Evolutionary conservation across 2,329 filamentous ascomycete genomes (phyloP), one percentile per base, ranked within the genome.

Genomic region (Penicillium sp.): DNA sequence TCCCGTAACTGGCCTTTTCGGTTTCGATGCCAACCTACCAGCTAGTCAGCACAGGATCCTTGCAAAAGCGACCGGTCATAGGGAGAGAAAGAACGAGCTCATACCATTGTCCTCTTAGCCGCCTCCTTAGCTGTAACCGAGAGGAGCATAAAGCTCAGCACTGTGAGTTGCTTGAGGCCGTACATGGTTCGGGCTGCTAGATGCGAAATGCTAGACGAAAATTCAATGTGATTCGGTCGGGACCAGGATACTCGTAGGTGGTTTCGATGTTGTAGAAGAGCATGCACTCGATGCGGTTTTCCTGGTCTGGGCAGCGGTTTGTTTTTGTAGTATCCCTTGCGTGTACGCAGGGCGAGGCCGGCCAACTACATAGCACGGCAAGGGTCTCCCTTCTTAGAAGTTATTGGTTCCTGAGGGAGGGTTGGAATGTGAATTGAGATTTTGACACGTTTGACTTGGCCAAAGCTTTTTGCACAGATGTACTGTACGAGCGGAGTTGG

Each of bases 1-100:
- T 55, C 14, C 60, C 67, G 11, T 62, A 62, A 51, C 67, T 69
- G 6, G 35, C 57, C 1, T 63, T 59, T 4, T 51, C 57, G 2
- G 66, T 69, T 43, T 67, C 66, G 51, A 69, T 64, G 0, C 67
- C 67, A 42, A 69, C 66, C 67, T 69, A 22, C 15, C 12, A 7
- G 31, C 39, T 15, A 11, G 50, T 63, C 49, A 67, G 55, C 17
- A 31, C 2, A 35, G 2, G 25, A 54, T 15, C 10, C 50, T 43
- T 8, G 10, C 15, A 2, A 31, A 42, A 4, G 2, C 4, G 20
- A 25, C 51, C 5, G 5, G 25, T 5, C n/a, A 8, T 6, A 1
- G 8, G n/a, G 14, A 35, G 8, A 43, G 15, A 1, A 11, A 31
- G 15, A 28, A 25, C 4, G 39, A 47, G 25, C 25, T 28, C 25